Evolutionary conservation across 371 early-diverging fungal species (phyloP).

Genomic region (Sporodiniella umbellata): DNA sequence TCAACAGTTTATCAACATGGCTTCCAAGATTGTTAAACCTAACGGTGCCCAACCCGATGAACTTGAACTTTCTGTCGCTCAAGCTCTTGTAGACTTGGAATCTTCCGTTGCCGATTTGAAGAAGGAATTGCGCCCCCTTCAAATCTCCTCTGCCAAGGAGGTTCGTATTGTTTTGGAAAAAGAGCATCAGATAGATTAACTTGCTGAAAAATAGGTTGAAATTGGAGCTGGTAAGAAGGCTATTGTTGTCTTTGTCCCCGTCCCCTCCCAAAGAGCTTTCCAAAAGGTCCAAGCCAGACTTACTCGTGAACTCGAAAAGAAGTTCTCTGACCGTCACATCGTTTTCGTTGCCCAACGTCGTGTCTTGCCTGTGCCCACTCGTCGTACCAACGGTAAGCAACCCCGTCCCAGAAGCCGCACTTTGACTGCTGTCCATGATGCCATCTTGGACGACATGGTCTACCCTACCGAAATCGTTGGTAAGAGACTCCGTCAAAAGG

Average conservation of each 20-base stretch:
- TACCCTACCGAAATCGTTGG: constrained; percentile 98
- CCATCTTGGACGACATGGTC: constrained; percentile 92
- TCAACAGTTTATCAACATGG: constrained; percentile 21
- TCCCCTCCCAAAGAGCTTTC: constrained; percentile 87
- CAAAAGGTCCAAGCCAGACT: constrained; percentile 90
- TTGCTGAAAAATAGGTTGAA: constrained; percentile 59
- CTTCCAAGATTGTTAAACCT: constrained; percentile 75
- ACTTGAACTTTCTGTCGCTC: constrained; percentile 90
- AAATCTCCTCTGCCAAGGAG: constrained; percentile 91
- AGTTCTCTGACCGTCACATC: constrained; percentile 97
- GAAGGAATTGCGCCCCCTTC: constrained; percentile 85
- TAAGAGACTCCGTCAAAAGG: constrained; percentile 93
- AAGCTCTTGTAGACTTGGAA: constrained; percentile 92
- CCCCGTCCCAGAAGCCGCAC: constrained; percentile 93
- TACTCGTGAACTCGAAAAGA: constrained; percentile 98
- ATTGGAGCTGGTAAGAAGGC: constrained; percentile 92
- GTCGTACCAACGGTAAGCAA: constrained; percentile 83
- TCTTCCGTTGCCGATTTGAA: constrained; percentile 62
- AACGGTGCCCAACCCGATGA: constrained; percentile 70
- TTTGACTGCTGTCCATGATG: constrained; percentile 92
- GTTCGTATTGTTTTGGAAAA: constrained; percentile 40
- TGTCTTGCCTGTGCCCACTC: constrained; percentile 89
- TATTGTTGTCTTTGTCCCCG: constrained; percentile 92
- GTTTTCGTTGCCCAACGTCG: constrained; percentile 94
- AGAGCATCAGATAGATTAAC: neutral